Percentiles rank a stretch among this genome's conserved stretches.
These are phyloP conservation scores for Ustilago xerochloae DNA, from an alignment of 1,284 basidiomycete genomes.

Conservation along the genomic window DNA sequence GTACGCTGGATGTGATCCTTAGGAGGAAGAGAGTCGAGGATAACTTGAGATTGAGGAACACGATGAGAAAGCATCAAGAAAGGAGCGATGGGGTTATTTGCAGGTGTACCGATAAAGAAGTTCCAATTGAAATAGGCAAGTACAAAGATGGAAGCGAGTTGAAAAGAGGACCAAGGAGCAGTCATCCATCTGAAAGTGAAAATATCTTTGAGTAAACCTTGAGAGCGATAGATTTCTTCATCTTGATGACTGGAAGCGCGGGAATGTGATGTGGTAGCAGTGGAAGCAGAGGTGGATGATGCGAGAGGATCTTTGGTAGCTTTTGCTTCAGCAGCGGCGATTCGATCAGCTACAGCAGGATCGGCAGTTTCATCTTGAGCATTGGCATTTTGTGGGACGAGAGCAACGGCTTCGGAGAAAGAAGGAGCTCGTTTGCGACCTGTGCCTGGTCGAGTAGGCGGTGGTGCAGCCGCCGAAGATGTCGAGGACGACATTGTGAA, in stretches of 20 bases:
- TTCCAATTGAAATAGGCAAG: conserved; percentile 80
- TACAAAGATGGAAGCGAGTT: conserved; percentile 77
- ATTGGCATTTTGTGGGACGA: conserved; percentile 48
- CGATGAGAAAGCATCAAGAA: conserved; percentile 82
- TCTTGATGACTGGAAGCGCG: conserved; percentile 10
- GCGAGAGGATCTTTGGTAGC: conserved; percentile 26
- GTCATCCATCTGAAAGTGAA: conserved; percentile 63
- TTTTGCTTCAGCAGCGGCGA: conserved; percentile 22
- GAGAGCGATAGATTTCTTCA: conserved; percentile 42
- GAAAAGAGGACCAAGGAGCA: conserved; percentile 52
- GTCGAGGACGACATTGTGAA: conserved; percentile 5
- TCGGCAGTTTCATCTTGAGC: conserved; percentile 43
- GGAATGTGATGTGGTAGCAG: background rate
- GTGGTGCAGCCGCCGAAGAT: conserved; percentile 36
- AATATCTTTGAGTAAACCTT: conserved; percentile 48
- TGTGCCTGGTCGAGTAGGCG: conserved; percentile 28
- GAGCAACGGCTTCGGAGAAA: conserved; percentile 44
- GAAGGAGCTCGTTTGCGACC: conserved; percentile 44
- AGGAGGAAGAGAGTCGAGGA: conserved; percentile 68
- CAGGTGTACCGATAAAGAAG: conserved; percentile 70
- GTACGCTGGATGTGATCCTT: conserved; percentile 22
- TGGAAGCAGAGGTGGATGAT: conserved; percentile 19
- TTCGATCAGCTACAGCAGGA: conserved; percentile 41
- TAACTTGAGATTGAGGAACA: conserved; percentile 70
- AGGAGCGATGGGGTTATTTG: conserved; percentile 79